Base-by-base conservation (phyloP, 306 rosid species). In the Cucurbita pepo region DNA sequence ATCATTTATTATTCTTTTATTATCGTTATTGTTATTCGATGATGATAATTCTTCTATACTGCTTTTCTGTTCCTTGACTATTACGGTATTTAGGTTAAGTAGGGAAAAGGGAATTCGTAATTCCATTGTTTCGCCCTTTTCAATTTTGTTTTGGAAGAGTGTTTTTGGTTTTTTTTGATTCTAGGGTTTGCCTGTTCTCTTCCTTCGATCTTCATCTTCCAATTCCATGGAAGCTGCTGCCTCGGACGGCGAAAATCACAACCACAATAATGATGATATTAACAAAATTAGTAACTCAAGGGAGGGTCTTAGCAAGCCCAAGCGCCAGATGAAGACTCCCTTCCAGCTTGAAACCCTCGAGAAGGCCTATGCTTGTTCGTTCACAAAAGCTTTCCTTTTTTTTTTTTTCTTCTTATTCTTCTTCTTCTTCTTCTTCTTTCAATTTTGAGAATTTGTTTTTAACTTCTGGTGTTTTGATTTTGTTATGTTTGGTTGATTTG, bases 281-380 rank as follows among this genome's bases (percentile, higher is more conserved):
- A 80, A 85, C 73, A 90, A 86, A 79, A 58, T 81, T 55, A 80
- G 76, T 62, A 91, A 85, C 87, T 94, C 97, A n/a, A 89, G 83
- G 82, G 99, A 95, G 63, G 97, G 96, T 64, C 91, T 82, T 56
- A 84, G 92, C 91, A 95, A 85, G 79, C 95, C 97, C 74, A 91
- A 95, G 89, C 96, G 99, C 37, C 99, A 95, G 89, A 91, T 95
- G 99, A 95, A 95, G 82, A 95, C 99, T 19, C 99, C 99, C 8
- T 95, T 86, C 64, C 99, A 95, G 90, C 97, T 95, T 75, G 99
- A 95, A 73, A 75, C 85, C 69, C 86, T 95, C 13, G 99, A 95
- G 85, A 95, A 89, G 76, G 95, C 99, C 63, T 95, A 88, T 82
- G 86, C 95, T 21, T 45, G 99, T 95, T 60, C 8, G 95, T 88